phyloP scores from a whole-genome alignment of 2,329 filamentous ascomycete species.

The Lachnellula hyalina region DNA sequence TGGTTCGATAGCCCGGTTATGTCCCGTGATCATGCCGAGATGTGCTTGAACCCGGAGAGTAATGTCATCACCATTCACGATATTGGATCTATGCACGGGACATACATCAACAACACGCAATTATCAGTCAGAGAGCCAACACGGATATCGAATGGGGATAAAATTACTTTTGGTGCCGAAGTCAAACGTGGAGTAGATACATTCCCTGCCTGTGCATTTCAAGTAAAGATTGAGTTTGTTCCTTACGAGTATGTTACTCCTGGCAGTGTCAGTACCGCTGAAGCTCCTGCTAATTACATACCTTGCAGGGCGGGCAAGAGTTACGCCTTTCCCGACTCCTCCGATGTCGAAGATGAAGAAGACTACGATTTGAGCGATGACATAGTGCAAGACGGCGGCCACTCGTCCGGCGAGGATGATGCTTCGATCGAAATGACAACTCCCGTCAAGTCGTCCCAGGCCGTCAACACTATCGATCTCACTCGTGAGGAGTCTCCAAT shows the following conservation, averaged over 20 bases:
- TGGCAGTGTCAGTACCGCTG: background rate
- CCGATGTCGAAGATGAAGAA: slow-evolving; percentile 28
- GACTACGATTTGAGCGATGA: slow-evolving; percentile 25
- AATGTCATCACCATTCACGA: slow-evolving; percentile 51
- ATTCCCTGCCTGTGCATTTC: slow-evolving; percentile 30
- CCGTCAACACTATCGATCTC: slow-evolving; percentile 25
- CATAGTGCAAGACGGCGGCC: slow-evolving; percentile 16
- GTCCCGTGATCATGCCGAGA: slow-evolving; percentile 60
- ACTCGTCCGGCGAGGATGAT: slow-evolving; percentile 24
- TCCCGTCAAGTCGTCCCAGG: slow-evolving; percentile 15
- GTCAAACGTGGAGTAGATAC: slow-evolving; percentile 43
- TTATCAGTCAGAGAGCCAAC: slow-evolving; percentile 30
- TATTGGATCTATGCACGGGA: slow-evolving; percentile 57
- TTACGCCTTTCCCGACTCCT: slow-evolving; percentile 26
- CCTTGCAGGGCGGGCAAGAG: slow-evolving; percentile 15
- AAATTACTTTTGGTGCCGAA: slow-evolving; percentile 43
- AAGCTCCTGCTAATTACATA: slow-evolving; percentile 4
- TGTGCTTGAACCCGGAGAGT: slow-evolving; percentile 39
- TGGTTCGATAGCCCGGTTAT: slow-evolving; percentile 70
- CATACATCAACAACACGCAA: slow-evolving; percentile 45
- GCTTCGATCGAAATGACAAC: slow-evolving; percentile 21
- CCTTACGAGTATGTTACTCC: slow-evolving; percentile 24
- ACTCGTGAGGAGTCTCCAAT: slow-evolving; percentile 27
- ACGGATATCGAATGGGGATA: slow-evolving; percentile 33
- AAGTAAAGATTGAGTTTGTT: slow-evolving; percentile 20